Evolutionary conservation across 768 basidiomycete genomes (phyloP), one percentile per base, ranked within the genome.

Genomic region (Gloeopeniophorella convolvens): DNA sequence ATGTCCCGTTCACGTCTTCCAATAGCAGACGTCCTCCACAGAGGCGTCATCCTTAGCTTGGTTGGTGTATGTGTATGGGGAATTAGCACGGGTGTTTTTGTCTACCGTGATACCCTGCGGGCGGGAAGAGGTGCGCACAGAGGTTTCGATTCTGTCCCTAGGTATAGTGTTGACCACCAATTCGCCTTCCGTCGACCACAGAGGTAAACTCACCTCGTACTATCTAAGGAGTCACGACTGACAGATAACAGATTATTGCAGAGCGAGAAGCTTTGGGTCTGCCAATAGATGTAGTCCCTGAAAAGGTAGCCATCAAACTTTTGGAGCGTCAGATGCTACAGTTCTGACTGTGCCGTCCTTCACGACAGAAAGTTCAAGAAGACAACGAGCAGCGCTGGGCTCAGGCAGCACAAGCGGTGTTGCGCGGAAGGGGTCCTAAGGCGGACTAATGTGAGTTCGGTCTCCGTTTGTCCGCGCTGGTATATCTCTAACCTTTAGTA

Each of bases 341-440:
- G 13, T 32, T 11, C 46, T 48, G 20, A 54, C 20, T 10, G n/a
- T 26, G 16, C 1, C 31, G 13, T 27, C 33, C 7, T 13, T 43
- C 4, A 26, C 13, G 39, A 39, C 36, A 54, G 52, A 54, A 54
- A 44, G 52, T 48, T 12, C 42, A 54, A 33, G 52, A 54, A 32
- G 47, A 18, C n/a, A 44, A 54, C 9, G 52, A 54, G 32, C 52
- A 54, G 35, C 52, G 46, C 12, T 54, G 46, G 52, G 46, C 52
- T 32, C 41, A 54, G 26, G 52, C 52, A 6, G 52, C 52, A 8
- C 52, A 54, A 27, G 52, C 52, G 31, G 42, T 54, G 11, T 28
- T 54, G 24, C 47, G 24, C 7, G 47, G 42, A 15, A 45, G 47
- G 33, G 31, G 23, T 31, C 42, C 52, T 18, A 42, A 42, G 26